phyloP scores from a whole-genome alignment of 2,329 filamentous ascomycete species.

The Monilinia laxa region DNA sequence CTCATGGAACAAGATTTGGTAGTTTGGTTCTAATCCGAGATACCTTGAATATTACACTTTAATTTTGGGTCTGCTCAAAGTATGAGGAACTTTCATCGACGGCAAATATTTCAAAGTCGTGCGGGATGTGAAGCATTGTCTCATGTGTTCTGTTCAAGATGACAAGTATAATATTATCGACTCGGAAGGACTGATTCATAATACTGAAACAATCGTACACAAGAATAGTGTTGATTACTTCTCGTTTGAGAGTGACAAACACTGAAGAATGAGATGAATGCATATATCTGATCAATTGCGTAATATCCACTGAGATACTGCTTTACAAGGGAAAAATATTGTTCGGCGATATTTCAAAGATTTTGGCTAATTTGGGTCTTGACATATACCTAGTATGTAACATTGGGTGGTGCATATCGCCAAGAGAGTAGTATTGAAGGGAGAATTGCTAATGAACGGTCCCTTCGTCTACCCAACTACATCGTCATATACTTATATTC shows the following conservation, averaged over 20 bases:
- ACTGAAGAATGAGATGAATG: not conserved
- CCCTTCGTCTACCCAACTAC: not conserved
- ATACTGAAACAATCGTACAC: not conserved
- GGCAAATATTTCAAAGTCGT: not conserved
- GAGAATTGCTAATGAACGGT: not conserved
- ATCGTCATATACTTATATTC: conserved; percentile 5
- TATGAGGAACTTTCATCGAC: not conserved
- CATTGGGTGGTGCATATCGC: not conserved
- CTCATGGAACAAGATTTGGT: not conserved
- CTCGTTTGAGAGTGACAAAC: not conserved
- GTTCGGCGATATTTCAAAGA: conserved; percentile 1
- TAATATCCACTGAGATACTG: not conserved
- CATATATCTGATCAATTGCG: not conserved
- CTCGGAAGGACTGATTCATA: not conserved
- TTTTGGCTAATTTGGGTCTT: not conserved
- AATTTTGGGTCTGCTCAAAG: not conserved
- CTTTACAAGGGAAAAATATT: not conserved
- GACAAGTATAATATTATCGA: not conserved
- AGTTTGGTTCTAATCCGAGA: not conserved
- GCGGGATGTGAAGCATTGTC: not conserved
- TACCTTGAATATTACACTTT: no score
- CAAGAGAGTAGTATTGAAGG: conserved; percentile 1
- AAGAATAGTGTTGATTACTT: not conserved
- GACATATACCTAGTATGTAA: conserved; percentile 8
- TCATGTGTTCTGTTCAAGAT: not conserved